These are phyloP conservation scores for Bipolaris victoriae DNA, from an alignment of 2,329 filamentous ascomycete genomes.

Conservation along the genomic window DNA sequence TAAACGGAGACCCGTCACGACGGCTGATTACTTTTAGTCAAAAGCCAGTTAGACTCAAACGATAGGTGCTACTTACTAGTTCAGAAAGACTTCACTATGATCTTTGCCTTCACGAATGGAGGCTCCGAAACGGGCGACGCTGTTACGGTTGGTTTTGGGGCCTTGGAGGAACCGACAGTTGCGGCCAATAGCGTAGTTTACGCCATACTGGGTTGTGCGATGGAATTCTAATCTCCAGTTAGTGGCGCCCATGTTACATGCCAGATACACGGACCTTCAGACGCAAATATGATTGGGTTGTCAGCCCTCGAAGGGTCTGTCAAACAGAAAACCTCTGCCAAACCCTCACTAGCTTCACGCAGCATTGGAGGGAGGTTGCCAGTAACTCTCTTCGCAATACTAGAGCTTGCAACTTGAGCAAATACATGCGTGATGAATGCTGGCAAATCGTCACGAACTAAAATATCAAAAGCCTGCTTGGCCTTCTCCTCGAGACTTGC, in stretches of 20 bases:
- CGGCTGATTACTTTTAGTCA: conserved; percentile 54
- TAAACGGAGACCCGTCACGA: conserved; percentile 76
- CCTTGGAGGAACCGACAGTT: conserved; percentile 83
- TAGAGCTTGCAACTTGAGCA: conserved; percentile 71
- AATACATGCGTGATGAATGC: conserved; percentile 74
- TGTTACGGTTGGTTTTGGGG: conserved; percentile 69
- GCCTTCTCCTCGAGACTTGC: conserved; percentile 66
- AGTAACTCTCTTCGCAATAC: conserved; percentile 70
- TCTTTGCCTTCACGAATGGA: conserved; percentile 69
- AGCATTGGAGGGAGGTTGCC: conserved; percentile 69
- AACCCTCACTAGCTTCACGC: conserved; percentile 72
- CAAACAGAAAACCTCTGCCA: conserved; percentile 78
- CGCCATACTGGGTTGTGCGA: conserved; percentile 75
- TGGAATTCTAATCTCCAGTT: conserved; percentile 66
- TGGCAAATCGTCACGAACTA: conserved; percentile 72
- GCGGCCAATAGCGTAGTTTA: conserved; percentile 73
- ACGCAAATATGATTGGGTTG: conserved; percentile 79
- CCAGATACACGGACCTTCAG: conserved; percentile 62
- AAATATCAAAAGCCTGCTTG: conserved; percentile 66
- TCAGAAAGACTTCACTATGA: conserved; percentile 75
- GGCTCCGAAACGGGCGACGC: conserved; percentile 66
- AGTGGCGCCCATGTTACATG: conserved; percentile 2
- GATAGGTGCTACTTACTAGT: conserved; percentile 63
- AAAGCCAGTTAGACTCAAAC: background rate
- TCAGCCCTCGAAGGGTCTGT: conserved; percentile 75